These are phyloP conservation scores for Teratosphaeria epicoccoides DNA, from an alignment of 2,329 filamentous ascomycete genomes.

Conservation along the genomic window DNA sequence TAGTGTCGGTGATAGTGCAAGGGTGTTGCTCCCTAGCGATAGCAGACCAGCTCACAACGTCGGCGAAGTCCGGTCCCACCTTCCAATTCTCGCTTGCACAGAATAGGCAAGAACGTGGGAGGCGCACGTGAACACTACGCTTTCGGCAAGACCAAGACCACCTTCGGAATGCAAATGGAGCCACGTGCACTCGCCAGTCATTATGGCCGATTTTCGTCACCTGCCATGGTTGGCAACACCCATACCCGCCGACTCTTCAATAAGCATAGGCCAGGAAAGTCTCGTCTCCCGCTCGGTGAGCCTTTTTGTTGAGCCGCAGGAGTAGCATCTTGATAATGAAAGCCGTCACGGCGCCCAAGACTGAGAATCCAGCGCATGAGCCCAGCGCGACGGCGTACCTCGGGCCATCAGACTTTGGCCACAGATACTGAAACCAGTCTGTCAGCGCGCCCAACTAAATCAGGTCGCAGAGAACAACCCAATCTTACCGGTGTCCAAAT, in stretches of 20 bases:
- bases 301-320: background rate
- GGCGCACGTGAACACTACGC: no score
- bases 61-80: no score
- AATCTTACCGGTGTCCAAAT: constrained; percentile 34
- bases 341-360: background rate
- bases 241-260: background rate
- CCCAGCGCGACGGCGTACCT: background rate
- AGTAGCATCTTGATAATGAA: background rate
- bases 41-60: no score
- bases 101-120: no score
- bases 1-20: no score
- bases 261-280: background rate
- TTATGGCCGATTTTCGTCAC: no score
- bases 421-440: background rate
- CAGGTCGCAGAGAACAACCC: background rate
- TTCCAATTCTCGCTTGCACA: no score
- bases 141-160: no score
- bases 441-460: background rate
- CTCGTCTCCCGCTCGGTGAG: background rate
- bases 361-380: background rate
- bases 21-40: no score
- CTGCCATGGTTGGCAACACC: no score
- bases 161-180: no score
- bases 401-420: background rate
- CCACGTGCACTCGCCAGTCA: no score